These are phyloP conservation scores for Vararia minispora DNA, from an alignment of 768 basidiomycete species.

Conservation along the genomic window DNA sequence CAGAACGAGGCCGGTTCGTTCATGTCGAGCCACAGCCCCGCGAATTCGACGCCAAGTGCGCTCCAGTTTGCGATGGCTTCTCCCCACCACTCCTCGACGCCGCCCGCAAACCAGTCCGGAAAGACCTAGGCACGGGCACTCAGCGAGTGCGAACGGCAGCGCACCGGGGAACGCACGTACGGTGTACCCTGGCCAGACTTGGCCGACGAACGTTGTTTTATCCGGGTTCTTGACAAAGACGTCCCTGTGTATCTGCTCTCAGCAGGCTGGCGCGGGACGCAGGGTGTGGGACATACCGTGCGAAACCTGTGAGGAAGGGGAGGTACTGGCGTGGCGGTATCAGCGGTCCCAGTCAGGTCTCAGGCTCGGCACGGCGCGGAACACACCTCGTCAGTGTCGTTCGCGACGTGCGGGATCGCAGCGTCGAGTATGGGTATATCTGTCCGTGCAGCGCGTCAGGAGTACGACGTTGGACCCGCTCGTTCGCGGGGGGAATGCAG, in stretches of 20 bases:
- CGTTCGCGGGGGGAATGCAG: no score
- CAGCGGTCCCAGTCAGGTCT: no score
- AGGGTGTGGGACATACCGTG: no score
- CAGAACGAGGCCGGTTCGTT: conserved; percentile 58
- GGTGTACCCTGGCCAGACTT: conserved; percentile 68
- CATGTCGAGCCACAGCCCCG: conserved; percentile 60
- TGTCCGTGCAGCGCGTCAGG: no score
- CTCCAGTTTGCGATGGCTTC: conserved; percentile 46
- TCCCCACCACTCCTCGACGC: conserved; percentile 46
- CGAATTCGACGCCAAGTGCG: conserved; percentile 35
- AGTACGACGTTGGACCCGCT: no score
- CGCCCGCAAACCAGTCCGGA: conserved; percentile 46
- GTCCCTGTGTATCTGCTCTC: no score
- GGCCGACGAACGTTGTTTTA: conserved; percentile 57
- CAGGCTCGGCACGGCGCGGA: no score
- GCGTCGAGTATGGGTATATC: conserved; percentile 67
- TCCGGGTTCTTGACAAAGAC: conserved; percentile 68
- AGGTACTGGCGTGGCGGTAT: no score
- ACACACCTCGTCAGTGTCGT: conserved; percentile 52
- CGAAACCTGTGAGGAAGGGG: no score
- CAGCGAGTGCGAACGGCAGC: no score
- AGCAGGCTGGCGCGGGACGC: no score
- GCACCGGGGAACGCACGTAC: conserved; percentile 20
- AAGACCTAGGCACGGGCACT: no score
- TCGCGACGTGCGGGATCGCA: conserved; percentile 44